Evolutionary conservation across 352 stramenopile genomes (phyloP).

Genomic region (Globisporangium splendens): DNA sequence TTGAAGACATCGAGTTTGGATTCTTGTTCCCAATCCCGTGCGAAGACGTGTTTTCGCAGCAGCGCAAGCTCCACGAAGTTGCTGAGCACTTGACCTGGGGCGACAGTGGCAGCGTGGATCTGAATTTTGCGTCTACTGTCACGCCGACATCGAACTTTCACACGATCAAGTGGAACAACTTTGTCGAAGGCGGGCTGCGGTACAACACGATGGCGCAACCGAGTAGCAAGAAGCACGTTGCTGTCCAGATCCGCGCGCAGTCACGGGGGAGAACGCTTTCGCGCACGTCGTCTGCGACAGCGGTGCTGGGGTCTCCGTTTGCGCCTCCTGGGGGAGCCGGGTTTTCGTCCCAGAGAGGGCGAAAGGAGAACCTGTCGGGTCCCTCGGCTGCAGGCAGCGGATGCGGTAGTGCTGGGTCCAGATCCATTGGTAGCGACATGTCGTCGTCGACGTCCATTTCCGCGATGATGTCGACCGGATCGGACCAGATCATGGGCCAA

Average conservation of each 20-base stretch:
- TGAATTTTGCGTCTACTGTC: conserved; percentile 38
- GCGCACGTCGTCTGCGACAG: conserved; percentile 18
- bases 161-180: conserved; percentile 64
- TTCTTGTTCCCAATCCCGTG: conserved; percentile 78
- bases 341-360: background rate
- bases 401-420: background rate
- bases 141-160: conserved; percentile 74
- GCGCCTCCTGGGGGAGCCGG: background rate
- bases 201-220: conserved; percentile 55
- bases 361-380: background rate
- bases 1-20: conserved; percentile 65
- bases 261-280: conserved; percentile 26
- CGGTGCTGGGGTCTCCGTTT: conserved; percentile 9
- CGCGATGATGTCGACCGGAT: conserved; percentile 8
- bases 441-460: conserved; percentile 1
- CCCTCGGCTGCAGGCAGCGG: background rate
- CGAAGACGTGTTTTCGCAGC: conserved; percentile 75
- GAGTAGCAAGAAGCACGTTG: conserved; percentile 59
- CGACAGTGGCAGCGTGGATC: conserved; percentile 12
- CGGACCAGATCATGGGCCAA: conserved; percentile 54
- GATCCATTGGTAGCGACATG: background rate
- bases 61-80: conserved; percentile 77
- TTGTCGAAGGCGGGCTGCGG: conserved; percentile 59
- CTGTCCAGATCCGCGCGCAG: conserved; percentile 39
- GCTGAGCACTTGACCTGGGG: conserved; percentile 71